Percentiles rank a stretch among this genome's conserved stretches.
These are phyloP conservation scores for Clonostachys rhizophaga DNA, from an alignment of 2,329 filamentous ascomycete species.

Conservation along the genomic window DNA sequence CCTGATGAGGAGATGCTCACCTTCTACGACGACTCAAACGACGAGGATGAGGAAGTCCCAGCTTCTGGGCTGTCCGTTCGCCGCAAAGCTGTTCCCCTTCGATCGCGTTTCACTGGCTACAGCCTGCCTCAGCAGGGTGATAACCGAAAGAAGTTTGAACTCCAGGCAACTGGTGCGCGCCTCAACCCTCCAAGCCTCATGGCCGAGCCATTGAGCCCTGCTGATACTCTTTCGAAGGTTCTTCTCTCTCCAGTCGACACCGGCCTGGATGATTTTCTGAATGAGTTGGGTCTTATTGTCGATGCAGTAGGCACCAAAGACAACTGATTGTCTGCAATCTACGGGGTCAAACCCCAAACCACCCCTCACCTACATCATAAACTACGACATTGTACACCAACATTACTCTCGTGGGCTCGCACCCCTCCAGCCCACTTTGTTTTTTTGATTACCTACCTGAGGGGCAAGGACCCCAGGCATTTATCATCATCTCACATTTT, in stretches of 20 bases:
- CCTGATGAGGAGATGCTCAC: constrained; percentile 35
- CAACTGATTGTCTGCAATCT: constrained; percentile 4
- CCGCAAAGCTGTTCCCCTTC: not conserved
- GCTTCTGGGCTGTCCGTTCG: not conserved
- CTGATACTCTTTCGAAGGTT: constrained; percentile 5
- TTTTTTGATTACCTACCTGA: not conserved
- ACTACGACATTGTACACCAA: not conserved
- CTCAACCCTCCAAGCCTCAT: no score
- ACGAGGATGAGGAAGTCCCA: constrained; percentile 31
- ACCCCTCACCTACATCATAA: not conserved
- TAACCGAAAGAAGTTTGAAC: not conserved
- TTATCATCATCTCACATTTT: not conserved
- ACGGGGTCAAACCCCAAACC: not conserved
- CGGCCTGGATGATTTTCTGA: constrained; percentile 32
- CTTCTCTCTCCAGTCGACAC: constrained; percentile 27
- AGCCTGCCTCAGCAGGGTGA: constrained; percentile 30
- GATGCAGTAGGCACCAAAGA: constrained; percentile 33
- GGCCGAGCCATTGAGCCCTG: not conserved
- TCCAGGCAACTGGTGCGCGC: not conserved
- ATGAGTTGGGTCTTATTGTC: constrained; percentile 48
- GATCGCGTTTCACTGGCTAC: constrained; percentile 26
- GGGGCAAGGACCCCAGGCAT: not conserved
- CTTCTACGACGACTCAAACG: constrained; percentile 35
- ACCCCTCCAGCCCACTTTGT: constrained; percentile 1
- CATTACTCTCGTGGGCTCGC: constrained; percentile 1